A percentile compares a stretch with the other conserved stretches of the same genome.
Evolutionary conservation across 208 protist species (phyloP).

Genomic region (Trichomonas tenax): DNA sequence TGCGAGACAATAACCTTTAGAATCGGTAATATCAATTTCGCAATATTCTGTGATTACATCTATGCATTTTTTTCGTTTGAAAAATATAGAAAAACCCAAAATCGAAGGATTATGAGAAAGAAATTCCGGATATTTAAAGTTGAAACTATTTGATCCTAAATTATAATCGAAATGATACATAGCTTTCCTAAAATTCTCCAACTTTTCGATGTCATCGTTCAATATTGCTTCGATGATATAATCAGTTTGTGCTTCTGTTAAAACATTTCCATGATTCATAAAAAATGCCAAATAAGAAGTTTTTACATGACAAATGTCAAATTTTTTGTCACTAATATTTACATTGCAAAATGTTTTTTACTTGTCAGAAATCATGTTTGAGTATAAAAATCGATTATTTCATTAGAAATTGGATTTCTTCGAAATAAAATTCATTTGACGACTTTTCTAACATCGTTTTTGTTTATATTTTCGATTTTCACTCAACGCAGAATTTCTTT

Average conservation of each 20-base stretch:
- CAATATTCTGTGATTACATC: not conserved
- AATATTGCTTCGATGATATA: not conserved
- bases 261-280: not conserved
- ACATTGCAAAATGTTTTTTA: too few species aligned
- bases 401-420: too few species aligned
- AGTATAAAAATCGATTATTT: too few species aligned
- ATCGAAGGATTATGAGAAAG: not conserved
- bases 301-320: too few species aligned
- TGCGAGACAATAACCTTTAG: not conserved
- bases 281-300: too few species aligned
- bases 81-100: not conserved
- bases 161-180: not conserved
- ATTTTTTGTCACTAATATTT: too few species aligned
- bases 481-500: too few species aligned
- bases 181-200: not conserved
- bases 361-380: too few species aligned
- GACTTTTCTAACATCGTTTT: too few species aligned
- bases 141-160: not conserved
- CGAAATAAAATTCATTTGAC: too few species aligned
- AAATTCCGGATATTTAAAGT: not conserved
- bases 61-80: not conserved
- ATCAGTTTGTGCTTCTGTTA: not conserved
- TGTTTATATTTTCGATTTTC: too few species aligned
- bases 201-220: not conserved
- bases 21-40: not conserved